Conservation (phyloP, 768 basidiomycete genomes). For the Suillus discolor region DNA sequence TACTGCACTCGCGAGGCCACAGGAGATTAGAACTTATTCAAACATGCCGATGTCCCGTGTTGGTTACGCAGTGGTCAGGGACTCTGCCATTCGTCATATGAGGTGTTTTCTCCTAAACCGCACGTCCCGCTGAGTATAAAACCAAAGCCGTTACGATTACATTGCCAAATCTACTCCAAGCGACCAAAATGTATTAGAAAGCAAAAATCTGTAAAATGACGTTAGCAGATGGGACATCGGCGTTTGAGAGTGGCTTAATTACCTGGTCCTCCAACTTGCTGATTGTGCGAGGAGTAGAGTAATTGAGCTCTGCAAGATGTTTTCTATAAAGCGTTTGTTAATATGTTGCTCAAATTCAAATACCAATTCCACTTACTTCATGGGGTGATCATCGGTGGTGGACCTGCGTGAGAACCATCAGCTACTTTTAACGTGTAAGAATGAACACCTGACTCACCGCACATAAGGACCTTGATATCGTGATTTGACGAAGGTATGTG, state of each 20-base stretch:
- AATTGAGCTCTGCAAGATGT: conserved; percentile 85
- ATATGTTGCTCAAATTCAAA: conserved; percentile 7
- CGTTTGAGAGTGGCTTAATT: conserved; percentile 6
- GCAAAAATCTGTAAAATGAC: conserved; percentile 38
- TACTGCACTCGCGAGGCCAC: neutral
- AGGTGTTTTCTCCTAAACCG: neutral
- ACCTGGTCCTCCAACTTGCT: conserved; percentile 94
- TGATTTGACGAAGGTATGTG: conserved; percentile 66
- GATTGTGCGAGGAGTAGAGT: conserved; percentile 84
- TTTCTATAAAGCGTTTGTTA: conserved; percentile 51
- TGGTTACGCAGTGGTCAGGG: neutral
- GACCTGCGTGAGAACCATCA: conserved; percentile 41
- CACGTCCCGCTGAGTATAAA: neutral
- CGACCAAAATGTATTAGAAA: conserved; percentile 30
- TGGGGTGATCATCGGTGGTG: conserved; percentile 76
- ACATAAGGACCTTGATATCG: conserved; percentile 86
- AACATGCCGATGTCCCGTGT: too few relatives aligned
- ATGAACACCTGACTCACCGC: conserved; percentile 56
- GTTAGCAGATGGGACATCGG: conserved; percentile 18
- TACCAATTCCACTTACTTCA: conserved; percentile 59
- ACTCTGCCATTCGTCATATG: neutral
- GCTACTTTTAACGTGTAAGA: conserved; percentile 1
- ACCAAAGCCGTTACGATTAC: neutral
- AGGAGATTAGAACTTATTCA: neutral
- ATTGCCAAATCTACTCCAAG: neutral